A percentile compares a stretch with the other conserved stretches of the same genome.
These are phyloP conservation scores for Candida maltosa DNA, from an alignment of 805 yeast species.

Conservation along the genomic window DNA sequence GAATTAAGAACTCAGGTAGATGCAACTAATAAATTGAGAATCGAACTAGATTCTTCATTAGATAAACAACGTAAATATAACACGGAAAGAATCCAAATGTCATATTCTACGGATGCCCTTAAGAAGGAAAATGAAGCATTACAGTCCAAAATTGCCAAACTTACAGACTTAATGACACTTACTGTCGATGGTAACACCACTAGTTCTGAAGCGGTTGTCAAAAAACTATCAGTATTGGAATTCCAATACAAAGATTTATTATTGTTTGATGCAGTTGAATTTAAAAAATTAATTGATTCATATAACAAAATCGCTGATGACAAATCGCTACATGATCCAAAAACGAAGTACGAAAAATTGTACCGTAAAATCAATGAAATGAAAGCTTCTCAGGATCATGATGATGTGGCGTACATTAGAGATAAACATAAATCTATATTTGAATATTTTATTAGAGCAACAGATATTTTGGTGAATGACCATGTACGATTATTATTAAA, in stretches of 20 bases:
- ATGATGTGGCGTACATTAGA: constrained; percentile 19
- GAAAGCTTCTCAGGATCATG: constrained; percentile 10
- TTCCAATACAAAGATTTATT: constrained; percentile 42
- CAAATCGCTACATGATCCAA: constrained; percentile 57
- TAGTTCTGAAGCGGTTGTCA: constrained; percentile 7
- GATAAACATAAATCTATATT: constrained; percentile 45
- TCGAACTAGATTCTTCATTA: constrained; percentile 37
- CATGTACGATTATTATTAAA: constrained; percentile 42
- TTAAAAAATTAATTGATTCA: constrained; percentile 47
- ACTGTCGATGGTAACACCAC: constrained; percentile 1
- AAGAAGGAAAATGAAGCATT: constrained; percentile 35
- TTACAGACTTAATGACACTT: constrained; percentile 20
- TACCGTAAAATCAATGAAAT: constrained; percentile 1
- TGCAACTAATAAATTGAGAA: constrained; percentile 26
- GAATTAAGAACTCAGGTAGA: constrained; percentile 10
- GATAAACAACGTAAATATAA: constrained; percentile 42
- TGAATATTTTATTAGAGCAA: constrained; percentile 58
- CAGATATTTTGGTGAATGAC: constrained; percentile 55
- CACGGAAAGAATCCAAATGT: constrained; percentile 43
- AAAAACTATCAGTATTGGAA: constrained; percentile 28
- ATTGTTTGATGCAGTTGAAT: constrained; percentile 40
- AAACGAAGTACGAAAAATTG: constrained; percentile 32
- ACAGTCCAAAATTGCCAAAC: constrained; percentile 31
- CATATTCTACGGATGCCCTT: constrained; percentile 36
- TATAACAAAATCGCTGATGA: constrained; percentile 57